These are phyloP conservation scores for Apiospora kogelbergensis DNA, from an alignment of 2,329 filamentous ascomycete genomes.

Conservation along the genomic window DNA sequence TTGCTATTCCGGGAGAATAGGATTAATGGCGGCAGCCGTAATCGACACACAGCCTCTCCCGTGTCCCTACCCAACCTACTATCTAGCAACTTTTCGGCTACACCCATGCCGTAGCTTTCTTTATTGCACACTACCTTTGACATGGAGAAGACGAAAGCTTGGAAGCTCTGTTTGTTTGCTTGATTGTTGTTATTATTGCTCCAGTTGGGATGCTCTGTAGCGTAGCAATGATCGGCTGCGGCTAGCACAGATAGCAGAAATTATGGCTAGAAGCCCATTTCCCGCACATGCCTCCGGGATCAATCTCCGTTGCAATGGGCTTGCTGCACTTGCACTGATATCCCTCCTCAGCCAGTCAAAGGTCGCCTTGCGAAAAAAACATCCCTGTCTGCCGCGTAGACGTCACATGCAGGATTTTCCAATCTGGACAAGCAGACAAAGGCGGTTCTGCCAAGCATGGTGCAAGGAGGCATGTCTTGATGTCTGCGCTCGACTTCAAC, in stretches of 20 bases:
- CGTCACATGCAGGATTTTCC: slow-evolving; percentile 6
- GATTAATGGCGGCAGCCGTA: background rate
- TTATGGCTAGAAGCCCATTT: slow-evolving; percentile 8
- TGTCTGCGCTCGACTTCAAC: background rate
- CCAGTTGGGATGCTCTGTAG: background rate
- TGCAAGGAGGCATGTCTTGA: background rate
- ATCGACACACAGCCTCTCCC: background rate
- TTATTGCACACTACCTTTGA: background rate
- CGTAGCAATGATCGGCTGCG: background rate
- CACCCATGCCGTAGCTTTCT: background rate
- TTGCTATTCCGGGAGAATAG: slow-evolving; percentile 4
- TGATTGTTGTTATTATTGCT: background rate
- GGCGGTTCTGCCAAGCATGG: background rate
- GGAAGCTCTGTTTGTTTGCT: background rate
- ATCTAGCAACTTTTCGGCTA: background rate
- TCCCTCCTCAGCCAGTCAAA: slow-evolving; percentile 10
- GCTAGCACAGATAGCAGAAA: background rate
- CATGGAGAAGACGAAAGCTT: background rate
- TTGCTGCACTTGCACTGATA: slow-evolving; percentile 12
- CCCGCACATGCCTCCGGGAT: slow-evolving; percentile 13
- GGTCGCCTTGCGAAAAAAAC: background rate
- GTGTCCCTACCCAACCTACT: background rate
- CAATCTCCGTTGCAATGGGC: slow-evolving; percentile 17
- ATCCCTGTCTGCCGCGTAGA: slow-evolving; percentile 5
- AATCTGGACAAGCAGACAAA: background rate